These are phyloP conservation scores for Colletotrichum camelliae DNA, from an alignment of 2,329 filamentous ascomycete genomes.

Conservation along the genomic window DNA sequence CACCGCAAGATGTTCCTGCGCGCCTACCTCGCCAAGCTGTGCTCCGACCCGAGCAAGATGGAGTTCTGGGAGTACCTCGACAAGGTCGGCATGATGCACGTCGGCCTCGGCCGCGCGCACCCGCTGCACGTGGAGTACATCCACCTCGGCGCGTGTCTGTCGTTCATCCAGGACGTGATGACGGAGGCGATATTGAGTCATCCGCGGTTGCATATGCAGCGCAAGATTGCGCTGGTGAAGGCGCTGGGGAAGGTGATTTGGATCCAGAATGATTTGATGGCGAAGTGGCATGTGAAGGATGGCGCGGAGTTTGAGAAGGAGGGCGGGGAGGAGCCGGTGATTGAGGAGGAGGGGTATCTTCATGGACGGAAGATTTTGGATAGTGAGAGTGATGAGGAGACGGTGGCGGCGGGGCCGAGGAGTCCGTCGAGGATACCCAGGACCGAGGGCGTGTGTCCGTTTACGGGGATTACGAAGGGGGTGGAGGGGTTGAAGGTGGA, in stretches of 20 bases:
- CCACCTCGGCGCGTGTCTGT: slow-evolving; percentile 75
- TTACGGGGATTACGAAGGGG: slow-evolving; percentile 25
- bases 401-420: neutral
- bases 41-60: slow-evolving; percentile 75
- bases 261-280: slow-evolving; percentile 88
- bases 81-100: slow-evolving; percentile 86
- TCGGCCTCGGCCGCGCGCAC: slow-evolving; percentile 74
- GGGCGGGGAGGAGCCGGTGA: slow-evolving; percentile 46
- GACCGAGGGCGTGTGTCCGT: slow-evolving; percentile 27
- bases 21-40: slow-evolving; percentile 78
- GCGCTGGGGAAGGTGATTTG: slow-evolving; percentile 83
- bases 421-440: slow-evolving; percentile 22
- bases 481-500: neutral
- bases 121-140: slow-evolving; percentile 82
- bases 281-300: slow-evolving; percentile 79
- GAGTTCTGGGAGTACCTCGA: slow-evolving; percentile 86
- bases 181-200: slow-evolving; percentile 78
- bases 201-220: slow-evolving; percentile 67
- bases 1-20: slow-evolving; percentile 79
- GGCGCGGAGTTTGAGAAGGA: slow-evolving; percentile 63
- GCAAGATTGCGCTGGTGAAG: slow-evolving; percentile 76
- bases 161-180: slow-evolving; percentile 79
- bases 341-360: slow-evolving; percentile 69
- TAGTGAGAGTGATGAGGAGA: slow-evolving; percentile 39
- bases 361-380: slow-evolving; percentile 65